Evolutionary conservation across 371 early-diverging fungal species (phyloP), one percentile per base, ranked within the genome.

Genomic region (Zancudomyces culisetae): DNA sequence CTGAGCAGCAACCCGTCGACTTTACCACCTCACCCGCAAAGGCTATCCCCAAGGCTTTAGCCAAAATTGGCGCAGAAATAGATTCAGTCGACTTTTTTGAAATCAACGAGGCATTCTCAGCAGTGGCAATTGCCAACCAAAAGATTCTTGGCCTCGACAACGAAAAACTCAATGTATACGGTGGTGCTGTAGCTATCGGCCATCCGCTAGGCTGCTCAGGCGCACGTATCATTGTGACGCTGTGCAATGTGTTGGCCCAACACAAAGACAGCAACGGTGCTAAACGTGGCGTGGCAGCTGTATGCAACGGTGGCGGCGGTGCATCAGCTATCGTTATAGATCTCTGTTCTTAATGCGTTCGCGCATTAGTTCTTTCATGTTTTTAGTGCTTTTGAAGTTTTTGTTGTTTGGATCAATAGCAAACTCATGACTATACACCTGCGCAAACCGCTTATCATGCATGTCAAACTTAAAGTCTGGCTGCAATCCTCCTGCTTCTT

Each of bases 101-200:
- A 74, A 79, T 98, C 69, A 98, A 98, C 70, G 98, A 98, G 73
- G 98, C 98, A 15, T 98, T 97, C 71, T 78, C 90, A 1, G 91
- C 88, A 3, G 98, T 96, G 19, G 90, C 85, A 1, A 72, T 90
- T 42, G 94, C 89, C 57, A 96, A 96, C 71, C 70, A 72, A 58
- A 80, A 84, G 68, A 69, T 86, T 10, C 66, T 97, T 52, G 75
- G 71, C 29, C 68, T 97, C 39, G 62, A 64, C 45, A 57, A 63
- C 6, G 79, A 78, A 20, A 86, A 86, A 54, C 80, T 96, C 58
- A 98, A 98, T 58, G 74, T 86, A 27, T 77, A 77, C 68, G 98
- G 98, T 56, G 98, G 98, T 46, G 94, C 97, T 45, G 96, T 97
- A 28, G 90, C 92, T 0, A 74, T 96, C 57, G 98, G 98, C 8